Conservation (phyloP, 176 grass and related monocot species). For the Pontederia crassipes region DNA sequence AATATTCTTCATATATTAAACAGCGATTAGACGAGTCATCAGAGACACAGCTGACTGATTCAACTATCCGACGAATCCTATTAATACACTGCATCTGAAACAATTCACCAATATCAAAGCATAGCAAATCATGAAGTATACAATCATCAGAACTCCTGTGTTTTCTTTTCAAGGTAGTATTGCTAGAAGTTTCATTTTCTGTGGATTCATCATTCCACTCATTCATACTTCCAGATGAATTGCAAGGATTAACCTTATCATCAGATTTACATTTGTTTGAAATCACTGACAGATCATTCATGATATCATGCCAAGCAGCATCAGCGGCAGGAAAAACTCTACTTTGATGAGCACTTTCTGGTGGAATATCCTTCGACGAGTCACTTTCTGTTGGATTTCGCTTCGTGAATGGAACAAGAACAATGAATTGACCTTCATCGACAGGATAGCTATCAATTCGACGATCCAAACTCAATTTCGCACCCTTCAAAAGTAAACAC, state of each 20-base stretch:
- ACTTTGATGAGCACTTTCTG: constrained; percentile 7
- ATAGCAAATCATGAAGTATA: constrained; percentile 17
- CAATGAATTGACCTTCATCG: constrained; percentile 33
- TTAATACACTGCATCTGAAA: constrained; percentile 18
- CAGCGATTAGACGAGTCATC: constrained; percentile 13
- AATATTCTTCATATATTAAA: constrained; percentile 29
- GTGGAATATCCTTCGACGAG: constrained; percentile 17
- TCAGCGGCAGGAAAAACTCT: constrained; percentile 30
- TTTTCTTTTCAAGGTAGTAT: constrained; percentile 26
- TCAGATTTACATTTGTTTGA: constrained; percentile 28
- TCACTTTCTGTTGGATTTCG: constrained; percentile 14
- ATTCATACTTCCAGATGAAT: not conserved
- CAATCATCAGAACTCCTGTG: constrained; percentile 29
- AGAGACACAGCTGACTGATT: constrained; percentile 29
- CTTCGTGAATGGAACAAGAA: constrained; percentile 53
- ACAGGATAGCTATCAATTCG: constrained; percentile 22
- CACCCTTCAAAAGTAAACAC: constrained; percentile 41
- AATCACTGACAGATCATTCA: constrained; percentile 64
- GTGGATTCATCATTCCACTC: constrained; percentile 1
- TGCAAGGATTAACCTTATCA: constrained; percentile 18
- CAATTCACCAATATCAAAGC: constrained; percentile 20
- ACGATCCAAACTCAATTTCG: constrained; percentile 44
- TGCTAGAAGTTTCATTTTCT: constrained; percentile 1
- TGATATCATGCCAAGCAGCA: constrained; percentile 72
- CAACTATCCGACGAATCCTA: constrained; percentile 27